phyloP scores from a whole-genome alignment of 371 early-diverging fungal species.

The Apophysomyces variabilis region DNA sequence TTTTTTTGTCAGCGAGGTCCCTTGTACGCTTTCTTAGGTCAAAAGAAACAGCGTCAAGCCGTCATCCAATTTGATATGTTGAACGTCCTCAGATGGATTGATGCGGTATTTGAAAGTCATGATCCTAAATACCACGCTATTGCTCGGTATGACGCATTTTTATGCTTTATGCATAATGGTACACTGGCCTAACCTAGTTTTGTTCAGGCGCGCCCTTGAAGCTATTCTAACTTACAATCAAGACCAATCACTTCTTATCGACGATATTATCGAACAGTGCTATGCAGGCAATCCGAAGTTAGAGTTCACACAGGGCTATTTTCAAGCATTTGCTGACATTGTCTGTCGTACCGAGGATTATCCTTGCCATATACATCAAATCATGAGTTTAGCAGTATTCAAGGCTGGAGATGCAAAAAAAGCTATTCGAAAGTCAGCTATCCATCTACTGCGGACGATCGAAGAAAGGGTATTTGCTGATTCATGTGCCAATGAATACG shows the following conservation, averaged over 20 bases:
- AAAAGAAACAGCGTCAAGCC: slow-evolving; percentile 61
- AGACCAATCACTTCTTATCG: slow-evolving; percentile 66
- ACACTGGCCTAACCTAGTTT: neutral
- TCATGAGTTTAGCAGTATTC: slow-evolving; percentile 81
- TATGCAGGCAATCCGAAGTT: slow-evolving; percentile 71
- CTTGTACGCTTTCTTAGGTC: slow-evolving; percentile 70
- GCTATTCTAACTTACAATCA: slow-evolving; percentile 75
- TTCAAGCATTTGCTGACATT: slow-evolving; percentile 74
- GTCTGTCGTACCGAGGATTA: slow-evolving; percentile 60
- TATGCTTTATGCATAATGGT: neutral
- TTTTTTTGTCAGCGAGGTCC: slow-evolving; percentile 63
- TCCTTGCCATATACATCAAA: slow-evolving; percentile 64
- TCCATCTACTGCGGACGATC: slow-evolving; percentile 73
- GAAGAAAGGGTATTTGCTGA: slow-evolving; percentile 73
- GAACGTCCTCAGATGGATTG: slow-evolving; percentile 68
- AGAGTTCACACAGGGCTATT: slow-evolving; percentile 75
- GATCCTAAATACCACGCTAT: slow-evolving; percentile 53
- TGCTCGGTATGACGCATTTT: slow-evolving; percentile 35
- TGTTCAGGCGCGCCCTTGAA: slow-evolving; percentile 59
- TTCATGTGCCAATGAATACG: slow-evolving; percentile 67
- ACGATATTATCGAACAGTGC: slow-evolving; percentile 71
- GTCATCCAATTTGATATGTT: slow-evolving; percentile 62
- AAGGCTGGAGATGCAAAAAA: slow-evolving; percentile 81
- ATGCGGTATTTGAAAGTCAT: slow-evolving; percentile 68
- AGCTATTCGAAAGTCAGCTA: slow-evolving; percentile 77